phyloP scores from a whole-genome alignment of 345 rosid genomes.

The Gossypium herbaceum region DNA sequence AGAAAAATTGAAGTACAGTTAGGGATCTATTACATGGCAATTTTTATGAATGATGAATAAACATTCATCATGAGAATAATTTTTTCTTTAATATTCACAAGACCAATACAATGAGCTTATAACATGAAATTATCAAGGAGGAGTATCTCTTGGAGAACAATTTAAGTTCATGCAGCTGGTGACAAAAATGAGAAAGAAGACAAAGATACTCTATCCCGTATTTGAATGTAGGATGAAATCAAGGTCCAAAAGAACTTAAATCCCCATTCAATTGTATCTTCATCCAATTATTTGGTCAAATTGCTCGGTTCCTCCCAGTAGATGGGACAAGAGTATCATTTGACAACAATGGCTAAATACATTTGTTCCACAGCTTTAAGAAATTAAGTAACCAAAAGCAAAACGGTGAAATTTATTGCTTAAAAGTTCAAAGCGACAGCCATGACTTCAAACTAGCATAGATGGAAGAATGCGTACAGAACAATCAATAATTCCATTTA shows the following conservation, averaged over 20 bases:
- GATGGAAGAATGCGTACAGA: neutral
- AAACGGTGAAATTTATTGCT: neutral
- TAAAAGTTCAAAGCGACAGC: neutral
- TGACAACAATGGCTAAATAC: neutral
- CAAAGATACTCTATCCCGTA: neutral
- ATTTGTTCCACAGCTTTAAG: neutral
- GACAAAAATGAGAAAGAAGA: neutral
- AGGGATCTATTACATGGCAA: neutral
- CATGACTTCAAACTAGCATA: neutral
- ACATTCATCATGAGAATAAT: neutral
- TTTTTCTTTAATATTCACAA: neutral
- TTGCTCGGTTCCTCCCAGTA: neutral
- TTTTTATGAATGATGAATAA: neutral
- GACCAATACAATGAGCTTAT: neutral
- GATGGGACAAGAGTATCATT: neutral
- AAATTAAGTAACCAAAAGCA: neutral
- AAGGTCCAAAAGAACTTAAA: conserved; percentile 1
- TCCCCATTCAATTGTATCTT: neutral
- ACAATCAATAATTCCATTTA: neutral
- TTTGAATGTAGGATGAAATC: neutral
- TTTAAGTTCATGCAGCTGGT: neutral
- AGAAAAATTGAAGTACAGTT: neutral
- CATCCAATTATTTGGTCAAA: neutral
- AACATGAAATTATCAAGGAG: neutral
- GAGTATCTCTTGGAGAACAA: neutral